Evolutionary conservation across 176 grass and related monocot genomes (phyloP), one percentile per base, ranked within the genome.

Genomic region (Chloris gayana): DNA sequence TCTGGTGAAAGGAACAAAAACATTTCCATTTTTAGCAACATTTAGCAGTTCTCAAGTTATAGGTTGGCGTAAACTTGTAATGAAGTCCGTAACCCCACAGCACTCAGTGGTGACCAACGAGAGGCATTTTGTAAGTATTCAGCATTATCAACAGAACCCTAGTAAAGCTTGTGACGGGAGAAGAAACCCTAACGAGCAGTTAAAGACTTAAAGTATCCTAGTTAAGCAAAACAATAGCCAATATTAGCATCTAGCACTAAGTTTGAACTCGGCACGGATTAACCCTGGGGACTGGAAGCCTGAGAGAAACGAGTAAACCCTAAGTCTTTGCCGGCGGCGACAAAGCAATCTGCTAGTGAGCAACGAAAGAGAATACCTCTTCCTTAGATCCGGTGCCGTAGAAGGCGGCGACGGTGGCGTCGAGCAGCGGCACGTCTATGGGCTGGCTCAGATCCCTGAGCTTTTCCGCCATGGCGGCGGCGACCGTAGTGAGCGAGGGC

Each of bases 361-460:
- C 12, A 9, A 64, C 5, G 29, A 25, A 78, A 30, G 22, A 13
- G 42, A 87, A 85, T 80, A 98, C 97, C 97, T 99, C 93, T 32
- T 99, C 93, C 54, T 99, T 99, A 86, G 97, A 99, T 91, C 97
- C 97, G 64, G 97, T 99, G 38, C 97, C 97, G 34, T 99, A 99
- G 91, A 99, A 99, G 41, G 97, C 97, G 61, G 97, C 85, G 34
- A 99, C 97, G 14, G 97, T 99, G 78, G 97, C 90, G 69, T 99
- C 97, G 31, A 99, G 91, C 57, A 99, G 80, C 41, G 86, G 76
- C 30, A 99, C 97, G 66, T 99, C 97, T 53, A 99, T 91, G 17
- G 96, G 96, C 93, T 95, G 88, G 79, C 90, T 99, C 86, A 95
- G 90, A 89, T 99, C 96, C 96, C 96, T 89, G 34, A 99, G 80